phyloP scores from a whole-genome alignment of 2,329 filamentous ascomycete species.

The Xylaria multiplex region DNA sequence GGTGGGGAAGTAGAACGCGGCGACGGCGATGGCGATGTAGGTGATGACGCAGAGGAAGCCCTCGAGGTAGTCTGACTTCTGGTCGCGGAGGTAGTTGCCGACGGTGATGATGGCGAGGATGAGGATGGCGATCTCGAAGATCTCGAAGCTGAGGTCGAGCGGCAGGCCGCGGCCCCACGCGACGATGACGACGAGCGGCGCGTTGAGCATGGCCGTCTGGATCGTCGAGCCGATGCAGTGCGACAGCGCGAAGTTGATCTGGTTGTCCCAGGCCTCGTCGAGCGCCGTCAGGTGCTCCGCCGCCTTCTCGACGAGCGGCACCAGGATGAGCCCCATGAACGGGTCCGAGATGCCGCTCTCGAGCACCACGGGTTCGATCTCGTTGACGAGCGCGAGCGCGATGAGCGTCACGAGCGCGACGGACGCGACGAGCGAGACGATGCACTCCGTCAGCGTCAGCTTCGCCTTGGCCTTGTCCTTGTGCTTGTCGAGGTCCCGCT shows the following conservation, averaged over 20 bases:
- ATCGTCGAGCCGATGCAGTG: slow-evolving; percentile 89
- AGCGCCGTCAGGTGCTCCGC: slow-evolving; percentile 86
- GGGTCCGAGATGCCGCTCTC: slow-evolving; percentile 59
- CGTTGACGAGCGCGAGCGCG: slow-evolving; percentile 76
- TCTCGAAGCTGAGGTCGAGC: slow-evolving; percentile 85
- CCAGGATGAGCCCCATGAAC: slow-evolving; percentile 76
- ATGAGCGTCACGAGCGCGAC: slow-evolving; percentile 77
- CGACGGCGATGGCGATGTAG: slow-evolving; percentile 69
- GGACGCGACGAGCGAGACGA: slow-evolving; percentile 71
- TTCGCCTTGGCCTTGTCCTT: slow-evolving; percentile 71
- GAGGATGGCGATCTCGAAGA: slow-evolving; percentile 85
- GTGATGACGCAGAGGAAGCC: slow-evolving; percentile 80
- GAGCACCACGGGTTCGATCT: slow-evolving; percentile 71
- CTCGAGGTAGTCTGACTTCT: slow-evolving; percentile 91
- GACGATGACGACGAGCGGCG: slow-evolving; percentile 82
- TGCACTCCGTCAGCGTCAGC: slow-evolving; percentile 78
- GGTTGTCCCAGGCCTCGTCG: slow-evolving; percentile 84
- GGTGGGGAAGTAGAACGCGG: slow-evolving; percentile 67
- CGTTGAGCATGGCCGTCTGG: slow-evolving; percentile 90
- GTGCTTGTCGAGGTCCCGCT: slow-evolving; percentile 70
- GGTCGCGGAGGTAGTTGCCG: slow-evolving; percentile 86
- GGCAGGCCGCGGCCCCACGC: slow-evolving; percentile 78
- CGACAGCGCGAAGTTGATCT: slow-evolving; percentile 85
- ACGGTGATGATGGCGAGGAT: slow-evolving; percentile 87
- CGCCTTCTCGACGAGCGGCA: slow-evolving; percentile 85